Evolutionary conservation across 371 early-diverging fungal species (phyloP), one percentile per base, ranked within the genome.

Genomic region (Zopfochytrium polystomum): DNA sequence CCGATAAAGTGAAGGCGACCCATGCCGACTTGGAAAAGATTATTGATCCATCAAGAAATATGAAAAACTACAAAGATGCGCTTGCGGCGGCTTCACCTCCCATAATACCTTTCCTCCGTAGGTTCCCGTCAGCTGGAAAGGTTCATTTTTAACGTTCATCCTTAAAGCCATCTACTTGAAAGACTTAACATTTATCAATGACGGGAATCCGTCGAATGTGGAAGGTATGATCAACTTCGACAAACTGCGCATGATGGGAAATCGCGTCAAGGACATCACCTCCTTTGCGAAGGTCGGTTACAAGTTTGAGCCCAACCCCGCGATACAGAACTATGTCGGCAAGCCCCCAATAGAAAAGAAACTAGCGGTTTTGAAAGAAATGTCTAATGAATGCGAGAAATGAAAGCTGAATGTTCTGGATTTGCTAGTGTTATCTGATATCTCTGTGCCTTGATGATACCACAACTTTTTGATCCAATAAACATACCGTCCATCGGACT

Each of bases 111-210:
- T 81, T 81, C 57, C 52, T 82, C 48, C 81, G 80, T 81, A 66
- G 52, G 77, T 57, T 22, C n/a, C 43, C 11, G 9, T 7, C n/a
- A 13, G 13, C 11, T 42, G n/a, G 42, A 42, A 42, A 13, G 42
- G n/a, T 42, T 42, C 11, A 42, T n/a, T 13, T 13, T 13, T n/a
- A 11, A 11, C 42, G 11, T 42, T 42, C 42, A 11, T 13, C n/a
- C 20, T 5, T 47, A 9, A 33, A 80, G 79, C 83, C 22, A 79
- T 81, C 0, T 83, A 80, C 60, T 46, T 83, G 29, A 81, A 83
- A 59, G 83, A 83, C 52, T 52, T 82, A 27, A 80, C 79, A 0
- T 83, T 83, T 63, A 70, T 81, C 46, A 80, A 83, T 57, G 83
- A 83, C 68, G 83, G 83, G 1, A 83, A 83, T 71, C 52, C 63